A percentile compares a stretch with the other conserved stretches of the same genome.
Evolutionary conservation across 306 rosid species (phyloP).

Genomic region (Pyrus bretschneideri): DNA sequence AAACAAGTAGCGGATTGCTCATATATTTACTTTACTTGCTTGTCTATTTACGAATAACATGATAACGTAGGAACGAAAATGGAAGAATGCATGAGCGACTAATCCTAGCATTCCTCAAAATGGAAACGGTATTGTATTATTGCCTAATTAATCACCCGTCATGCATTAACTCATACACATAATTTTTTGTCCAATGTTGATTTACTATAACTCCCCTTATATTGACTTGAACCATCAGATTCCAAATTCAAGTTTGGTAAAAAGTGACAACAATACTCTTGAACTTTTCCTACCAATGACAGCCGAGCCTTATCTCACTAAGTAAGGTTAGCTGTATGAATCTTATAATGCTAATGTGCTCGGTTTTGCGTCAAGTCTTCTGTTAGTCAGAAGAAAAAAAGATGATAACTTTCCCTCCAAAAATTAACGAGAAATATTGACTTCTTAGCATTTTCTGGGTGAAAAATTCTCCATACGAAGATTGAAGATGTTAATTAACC

Average conservation of each 20-base stretch:
- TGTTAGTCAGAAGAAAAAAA: not conserved
- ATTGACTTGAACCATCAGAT: not conserved
- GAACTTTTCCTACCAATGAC: not conserved
- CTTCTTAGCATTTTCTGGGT: not conserved
- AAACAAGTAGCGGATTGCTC: conserved; percentile 5
- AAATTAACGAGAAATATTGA: not conserved
- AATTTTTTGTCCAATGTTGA: not conserved
- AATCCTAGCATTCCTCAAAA: not conserved
- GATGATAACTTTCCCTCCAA: not conserved
- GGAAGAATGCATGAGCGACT: not conserved
- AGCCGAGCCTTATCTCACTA: too few species aligned
- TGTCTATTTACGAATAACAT: not conserved
- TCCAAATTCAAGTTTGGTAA: not conserved
- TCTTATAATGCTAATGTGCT: too few species aligned
- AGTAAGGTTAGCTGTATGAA: too few species aligned
- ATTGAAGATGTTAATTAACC: not conserved
- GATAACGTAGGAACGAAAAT: conserved; percentile 2
- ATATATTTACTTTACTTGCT: not conserved
- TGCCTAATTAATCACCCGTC: not conserved
- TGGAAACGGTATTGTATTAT: conserved; percentile 4
- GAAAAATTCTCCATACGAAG: not conserved
- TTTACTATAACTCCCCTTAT: not conserved
- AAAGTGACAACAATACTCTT: not conserved
- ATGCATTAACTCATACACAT: not conserved
- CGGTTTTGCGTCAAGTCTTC: too few species aligned